Conservation (phyloP, 176 grass and related monocot genomes). For the Lolium perenne region DNA sequence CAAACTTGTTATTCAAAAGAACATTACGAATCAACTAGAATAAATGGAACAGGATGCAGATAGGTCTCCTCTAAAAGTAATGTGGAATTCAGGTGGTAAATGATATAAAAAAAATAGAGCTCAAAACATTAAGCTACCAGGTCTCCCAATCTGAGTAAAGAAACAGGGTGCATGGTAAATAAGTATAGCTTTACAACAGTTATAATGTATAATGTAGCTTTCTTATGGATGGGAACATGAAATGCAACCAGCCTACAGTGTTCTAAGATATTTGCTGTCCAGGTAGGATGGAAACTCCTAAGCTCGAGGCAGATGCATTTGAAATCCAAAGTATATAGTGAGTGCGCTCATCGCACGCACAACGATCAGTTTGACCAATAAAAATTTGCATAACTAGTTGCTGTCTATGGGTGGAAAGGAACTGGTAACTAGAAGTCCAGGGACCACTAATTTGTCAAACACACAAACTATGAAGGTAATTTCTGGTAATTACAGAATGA, state of each 20-base stretch:
- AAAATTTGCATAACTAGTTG: conserved; percentile 26
- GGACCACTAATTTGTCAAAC: conserved; percentile 6
- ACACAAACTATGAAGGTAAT: conserved; percentile 5
- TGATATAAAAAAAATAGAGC: background rate
- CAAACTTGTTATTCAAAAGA: background rate
- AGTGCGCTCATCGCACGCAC: background rate
- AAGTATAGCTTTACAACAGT: conserved; percentile 12
- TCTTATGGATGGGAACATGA: background rate
- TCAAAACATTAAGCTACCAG: background rate
- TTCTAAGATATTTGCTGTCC: conserved; percentile 1
- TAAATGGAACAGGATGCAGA: background rate
- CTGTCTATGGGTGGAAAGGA: conserved; percentile 16
- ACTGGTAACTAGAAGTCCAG: background rate
- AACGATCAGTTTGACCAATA: conserved; percentile 26
- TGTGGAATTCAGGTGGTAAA: background rate
- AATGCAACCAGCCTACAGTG: conserved; percentile 26
- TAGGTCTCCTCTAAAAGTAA: conserved; percentile 3
- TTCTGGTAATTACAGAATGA: conserved; percentile 5
- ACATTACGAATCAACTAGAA: background rate
- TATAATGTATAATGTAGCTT: background rate
- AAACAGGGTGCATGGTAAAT: background rate
- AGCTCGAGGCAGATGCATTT: background rate
- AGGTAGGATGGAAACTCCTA: conserved; percentile 2
- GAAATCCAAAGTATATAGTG: background rate
- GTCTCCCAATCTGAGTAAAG: background rate